Conservation (phyloP, 148 eudicot genomes). For the Silene conica region DNA sequence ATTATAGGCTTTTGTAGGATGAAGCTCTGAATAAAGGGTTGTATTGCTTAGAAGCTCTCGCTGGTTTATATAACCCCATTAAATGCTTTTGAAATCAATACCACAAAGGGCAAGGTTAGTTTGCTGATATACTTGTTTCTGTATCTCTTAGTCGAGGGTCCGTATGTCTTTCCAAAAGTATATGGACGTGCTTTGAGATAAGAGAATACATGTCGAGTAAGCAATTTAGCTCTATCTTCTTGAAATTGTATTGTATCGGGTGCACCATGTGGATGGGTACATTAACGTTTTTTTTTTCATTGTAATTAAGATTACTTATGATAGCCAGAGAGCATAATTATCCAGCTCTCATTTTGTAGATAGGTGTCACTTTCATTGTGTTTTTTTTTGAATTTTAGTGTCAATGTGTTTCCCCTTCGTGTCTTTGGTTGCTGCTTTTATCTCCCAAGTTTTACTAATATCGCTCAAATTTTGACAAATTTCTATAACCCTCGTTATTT, state of each 20-base stretch:
- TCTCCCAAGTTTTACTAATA: too few species aligned
- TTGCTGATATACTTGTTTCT: background rate
- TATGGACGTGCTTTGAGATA: background rate
- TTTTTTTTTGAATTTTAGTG: too few species aligned
- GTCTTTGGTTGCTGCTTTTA: too few species aligned
- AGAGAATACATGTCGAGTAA: background rate
- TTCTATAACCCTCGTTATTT: too few species aligned
- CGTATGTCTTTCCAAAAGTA: background rate
- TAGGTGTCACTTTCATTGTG: background rate
- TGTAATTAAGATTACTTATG: background rate
- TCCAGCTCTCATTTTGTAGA: background rate
- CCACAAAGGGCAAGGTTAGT: background rate
- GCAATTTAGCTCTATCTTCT: background rate
- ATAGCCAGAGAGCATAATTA: background rate
- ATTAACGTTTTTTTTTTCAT: background rate
- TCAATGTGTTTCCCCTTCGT: too few species aligned
- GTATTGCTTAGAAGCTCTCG: too few species aligned
- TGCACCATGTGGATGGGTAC: too few species aligned
- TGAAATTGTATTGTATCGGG: too few species aligned
- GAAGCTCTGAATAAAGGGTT: background rate
- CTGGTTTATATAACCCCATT: too few species aligned
- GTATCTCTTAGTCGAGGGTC: background rate
- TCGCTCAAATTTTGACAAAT: too few species aligned
- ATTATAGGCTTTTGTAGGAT: background rate
- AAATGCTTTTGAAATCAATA: too few species aligned